Conservation (phyloP, 306 rosid species). For the Delonix regia region DNA sequence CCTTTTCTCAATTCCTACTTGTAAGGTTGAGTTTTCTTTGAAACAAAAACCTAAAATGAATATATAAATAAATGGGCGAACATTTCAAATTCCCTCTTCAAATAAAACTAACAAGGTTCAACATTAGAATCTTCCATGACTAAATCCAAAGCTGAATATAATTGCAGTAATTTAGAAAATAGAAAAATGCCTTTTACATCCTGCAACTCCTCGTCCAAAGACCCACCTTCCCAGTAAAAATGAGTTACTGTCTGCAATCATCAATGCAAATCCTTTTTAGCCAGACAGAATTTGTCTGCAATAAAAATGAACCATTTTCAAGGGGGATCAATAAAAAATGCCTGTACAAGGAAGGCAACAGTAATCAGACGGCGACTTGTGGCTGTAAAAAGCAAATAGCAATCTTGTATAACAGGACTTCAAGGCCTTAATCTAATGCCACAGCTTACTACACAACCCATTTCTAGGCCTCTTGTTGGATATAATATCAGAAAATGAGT, state of each 20-base stretch:
- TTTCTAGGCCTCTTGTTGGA: slow-evolving; percentile 85
- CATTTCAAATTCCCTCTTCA: background rate
- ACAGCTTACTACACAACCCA: slow-evolving; percentile 65
- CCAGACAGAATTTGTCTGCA: slow-evolving; percentile 55
- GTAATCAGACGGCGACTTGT: slow-evolving; percentile 58
- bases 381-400: slow-evolving; percentile 39
- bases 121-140: background rate
- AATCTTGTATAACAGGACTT: slow-evolving; percentile 33
- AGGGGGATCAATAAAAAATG: slow-evolving; percentile 63
- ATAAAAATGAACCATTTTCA: slow-evolving; percentile 58
- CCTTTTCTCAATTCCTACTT: background rate
- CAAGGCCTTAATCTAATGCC: slow-evolving; percentile 54
- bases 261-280: slow-evolving; percentile 51
- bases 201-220: slow-evolving; percentile 48
- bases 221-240: slow-evolving; percentile 53
- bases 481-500: slow-evolving; percentile 85
- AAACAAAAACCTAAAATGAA: too few species aligned
- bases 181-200: slow-evolving; percentile 47
- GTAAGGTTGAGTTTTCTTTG: too few species aligned
- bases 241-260: slow-evolving; percentile 53
- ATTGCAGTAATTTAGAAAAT: slow-evolving; percentile 43
- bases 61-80: background rate
- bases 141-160: slow-evolving; percentile 53
- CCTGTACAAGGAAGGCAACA: slow-evolving; percentile 73
- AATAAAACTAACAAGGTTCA: background rate